Conservation (phyloP, 805 yeast species). For the Candida maltosa region DNA sequence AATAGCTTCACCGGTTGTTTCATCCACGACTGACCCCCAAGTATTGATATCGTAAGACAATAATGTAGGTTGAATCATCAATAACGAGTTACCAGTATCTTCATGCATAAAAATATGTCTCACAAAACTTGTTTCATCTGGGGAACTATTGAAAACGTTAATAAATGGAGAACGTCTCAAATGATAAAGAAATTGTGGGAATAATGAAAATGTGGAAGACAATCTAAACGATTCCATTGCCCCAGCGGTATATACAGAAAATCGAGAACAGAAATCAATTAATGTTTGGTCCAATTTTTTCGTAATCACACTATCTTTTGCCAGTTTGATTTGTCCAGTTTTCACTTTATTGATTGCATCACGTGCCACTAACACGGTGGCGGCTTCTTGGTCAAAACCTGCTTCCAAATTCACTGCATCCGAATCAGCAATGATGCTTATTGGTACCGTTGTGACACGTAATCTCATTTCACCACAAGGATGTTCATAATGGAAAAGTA, state of each 20-base stretch:
- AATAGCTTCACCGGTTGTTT: slow-evolving; percentile 23
- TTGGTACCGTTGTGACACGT: slow-evolving; percentile 57
- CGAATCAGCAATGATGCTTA: slow-evolving; percentile 38
- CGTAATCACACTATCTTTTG: slow-evolving; percentile 23
- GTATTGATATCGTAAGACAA: slow-evolving; percentile 51
- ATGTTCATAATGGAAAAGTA: slow-evolving; percentile 60
- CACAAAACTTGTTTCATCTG: slow-evolving; percentile 67
- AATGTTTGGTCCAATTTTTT: slow-evolving; percentile 38
- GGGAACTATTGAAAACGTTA: slow-evolving; percentile 66
- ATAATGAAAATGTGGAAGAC: slow-evolving; percentile 46
- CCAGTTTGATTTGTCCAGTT: slow-evolving; percentile 12
- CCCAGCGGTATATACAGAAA: slow-evolving; percentile 43
- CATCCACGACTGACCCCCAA: slow-evolving; percentile 31
- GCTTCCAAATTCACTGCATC: slow-evolving; percentile 39
- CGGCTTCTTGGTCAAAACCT: slow-evolving; percentile 68
- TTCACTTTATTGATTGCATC: slow-evolving; percentile 45
- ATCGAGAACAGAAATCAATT: slow-evolving; percentile 32
- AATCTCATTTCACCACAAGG: slow-evolving; percentile 54
- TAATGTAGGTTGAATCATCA: slow-evolving; percentile 70
- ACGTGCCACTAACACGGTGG: slow-evolving; percentile 59
- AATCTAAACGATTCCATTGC: slow-evolving; percentile 48
- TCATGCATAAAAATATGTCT: slow-evolving; percentile 62
- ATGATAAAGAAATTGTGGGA: slow-evolving; percentile 68
- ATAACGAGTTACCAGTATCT: slow-evolving; percentile 56
- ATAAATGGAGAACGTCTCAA: slow-evolving; percentile 64